Evolutionary conservation across 208 protist species (phyloP).

Genomic region (Balamuthia mandrillaris): DNA sequence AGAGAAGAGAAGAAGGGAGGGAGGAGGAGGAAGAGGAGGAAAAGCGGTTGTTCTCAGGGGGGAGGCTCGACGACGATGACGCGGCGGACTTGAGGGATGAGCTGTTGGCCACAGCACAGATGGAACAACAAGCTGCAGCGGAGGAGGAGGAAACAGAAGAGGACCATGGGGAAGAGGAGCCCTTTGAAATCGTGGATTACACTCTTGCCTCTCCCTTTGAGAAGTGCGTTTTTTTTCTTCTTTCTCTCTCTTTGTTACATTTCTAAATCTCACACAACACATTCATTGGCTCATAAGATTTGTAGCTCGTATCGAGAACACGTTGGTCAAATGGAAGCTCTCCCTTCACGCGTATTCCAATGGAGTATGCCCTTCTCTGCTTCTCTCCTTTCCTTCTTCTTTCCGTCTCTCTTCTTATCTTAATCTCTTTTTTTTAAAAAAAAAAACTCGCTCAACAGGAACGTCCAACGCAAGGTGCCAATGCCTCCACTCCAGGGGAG

Average conservation of each 20-base stretch:
- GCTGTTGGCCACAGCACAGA: too few relatives aligned
- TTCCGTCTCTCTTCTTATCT: too few relatives aligned
- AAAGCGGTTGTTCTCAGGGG: too few relatives aligned
- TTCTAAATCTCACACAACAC: too few relatives aligned
- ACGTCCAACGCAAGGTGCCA: neutral
- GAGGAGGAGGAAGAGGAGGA: too few relatives aligned
- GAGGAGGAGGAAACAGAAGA: too few relatives aligned
- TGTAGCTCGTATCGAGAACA: neutral
- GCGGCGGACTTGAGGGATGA: too few relatives aligned
- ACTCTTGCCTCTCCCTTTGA: conserved; percentile 31
- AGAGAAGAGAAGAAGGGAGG: too few relatives aligned
- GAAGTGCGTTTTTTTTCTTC: neutral
- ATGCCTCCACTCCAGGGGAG: neutral
- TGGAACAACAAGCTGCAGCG: too few relatives aligned
- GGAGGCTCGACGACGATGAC: too few relatives aligned
- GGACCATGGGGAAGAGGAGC: neutral
- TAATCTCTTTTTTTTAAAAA: too few relatives aligned
- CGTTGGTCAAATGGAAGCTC: neutral
- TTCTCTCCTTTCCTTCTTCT: too few relatives aligned
- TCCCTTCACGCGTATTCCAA: neutral
- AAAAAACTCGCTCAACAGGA: neutral
- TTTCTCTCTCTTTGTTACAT: neutral
- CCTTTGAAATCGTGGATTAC: conserved; percentile 41
- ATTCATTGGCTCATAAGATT: neutral
- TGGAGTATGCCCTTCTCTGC: neutral